A percentile compares a stretch with the other conserved stretches of the same genome.
Evolutionary conservation across 139 green algal species (phyloP).

Genomic region (Chlorella sp.): DNA sequence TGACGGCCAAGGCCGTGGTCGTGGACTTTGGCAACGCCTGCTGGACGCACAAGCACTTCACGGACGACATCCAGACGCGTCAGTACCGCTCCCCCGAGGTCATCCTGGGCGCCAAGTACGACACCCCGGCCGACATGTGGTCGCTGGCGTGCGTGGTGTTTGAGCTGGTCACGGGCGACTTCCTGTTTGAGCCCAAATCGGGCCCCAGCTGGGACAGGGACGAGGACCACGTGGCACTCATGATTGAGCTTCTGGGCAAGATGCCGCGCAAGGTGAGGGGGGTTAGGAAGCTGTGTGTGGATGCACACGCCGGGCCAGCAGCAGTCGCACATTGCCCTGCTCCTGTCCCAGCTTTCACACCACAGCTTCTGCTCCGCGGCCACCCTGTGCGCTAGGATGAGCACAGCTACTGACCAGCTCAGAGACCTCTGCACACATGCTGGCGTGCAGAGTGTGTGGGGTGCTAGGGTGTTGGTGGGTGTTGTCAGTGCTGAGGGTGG

Average conservation of each 20-base stretch:
- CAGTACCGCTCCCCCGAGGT: slow-evolving; percentile 78
- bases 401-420: too few relatives aligned
- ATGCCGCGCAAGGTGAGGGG: slow-evolving; percentile 61
- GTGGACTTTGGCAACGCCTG: slow-evolving; percentile 99
- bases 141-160: slow-evolving; percentile 94
- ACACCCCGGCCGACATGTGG: slow-evolving; percentile 92
- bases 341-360: background rate
- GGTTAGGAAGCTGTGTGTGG: too few relatives aligned
- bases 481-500: too few relatives aligned
- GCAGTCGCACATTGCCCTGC: too few relatives aligned
- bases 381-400: background rate
- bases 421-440: too few relatives aligned
- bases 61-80: slow-evolving; percentile 94
- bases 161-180: slow-evolving; percentile 94
- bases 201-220: slow-evolving; percentile 74
- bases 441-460: too few relatives aligned
- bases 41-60: slow-evolving; percentile 97
- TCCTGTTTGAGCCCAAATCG: slow-evolving; percentile 89
- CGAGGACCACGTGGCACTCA: slow-evolving; percentile 97
- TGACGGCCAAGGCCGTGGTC: slow-evolving; percentile 63
- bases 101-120: slow-evolving; percentile 71
- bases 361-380: background rate
- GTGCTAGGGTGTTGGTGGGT: too few relatives aligned
- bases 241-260: slow-evolving; percentile 89
- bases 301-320: too few relatives aligned